These are phyloP conservation scores for Ogataea parapolymorpha DNA, from an alignment of 805 yeast genomes.

Conservation along the genomic window DNA sequence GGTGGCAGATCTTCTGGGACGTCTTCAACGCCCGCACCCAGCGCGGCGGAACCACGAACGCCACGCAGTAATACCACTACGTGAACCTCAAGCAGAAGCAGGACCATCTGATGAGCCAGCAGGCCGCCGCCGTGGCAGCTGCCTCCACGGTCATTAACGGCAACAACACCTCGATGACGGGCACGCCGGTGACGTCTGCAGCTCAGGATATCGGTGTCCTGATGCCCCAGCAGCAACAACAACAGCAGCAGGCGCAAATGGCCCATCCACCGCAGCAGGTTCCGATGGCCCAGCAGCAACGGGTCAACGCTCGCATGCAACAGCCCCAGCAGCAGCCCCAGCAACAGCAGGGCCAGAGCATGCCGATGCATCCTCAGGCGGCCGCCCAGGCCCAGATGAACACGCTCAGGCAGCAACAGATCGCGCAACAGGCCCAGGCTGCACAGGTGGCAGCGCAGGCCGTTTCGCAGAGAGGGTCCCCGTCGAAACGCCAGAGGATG, in stretches of 20 bases:
- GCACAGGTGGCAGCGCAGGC: constrained; percentile 27
- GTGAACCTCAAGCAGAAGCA: constrained; percentile 58
- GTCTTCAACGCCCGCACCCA: constrained; percentile 78
- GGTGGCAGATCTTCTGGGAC: constrained; percentile 98
- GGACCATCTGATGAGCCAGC: constrained; percentile 42
- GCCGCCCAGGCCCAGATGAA: constrained; percentile 30
- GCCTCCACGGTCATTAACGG: constrained; percentile 18
- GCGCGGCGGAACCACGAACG: constrained; percentile 58
- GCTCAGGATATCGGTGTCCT: constrained; percentile 18
- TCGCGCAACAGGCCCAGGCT: constrained; percentile 19
- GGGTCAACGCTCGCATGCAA: constrained; percentile 12
- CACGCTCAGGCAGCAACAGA: constrained; percentile 26
- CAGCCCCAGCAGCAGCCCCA: constrained; percentile 16
- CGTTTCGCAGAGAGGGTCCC: constrained; percentile 21
- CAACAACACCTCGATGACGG: constrained; percentile 9
- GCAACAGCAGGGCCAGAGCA: constrained; percentile 18
- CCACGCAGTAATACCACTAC: constrained; percentile 68
- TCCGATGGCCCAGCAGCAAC: constrained; percentile 14
- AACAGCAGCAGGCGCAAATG: constrained; percentile 15
- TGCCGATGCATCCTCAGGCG: constrained; percentile 24
- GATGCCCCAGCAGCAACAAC: constrained; percentile 18
- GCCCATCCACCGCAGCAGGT: constrained; percentile 13
- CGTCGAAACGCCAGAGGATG: constrained; percentile 27
- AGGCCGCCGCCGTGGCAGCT: constrained; percentile 21
- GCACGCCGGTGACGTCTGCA: constrained; percentile 16